These are phyloP conservation scores for Quercus tomentella DNA, from an alignment of 331 rosid genomes.

Conservation along the genomic window DNA sequence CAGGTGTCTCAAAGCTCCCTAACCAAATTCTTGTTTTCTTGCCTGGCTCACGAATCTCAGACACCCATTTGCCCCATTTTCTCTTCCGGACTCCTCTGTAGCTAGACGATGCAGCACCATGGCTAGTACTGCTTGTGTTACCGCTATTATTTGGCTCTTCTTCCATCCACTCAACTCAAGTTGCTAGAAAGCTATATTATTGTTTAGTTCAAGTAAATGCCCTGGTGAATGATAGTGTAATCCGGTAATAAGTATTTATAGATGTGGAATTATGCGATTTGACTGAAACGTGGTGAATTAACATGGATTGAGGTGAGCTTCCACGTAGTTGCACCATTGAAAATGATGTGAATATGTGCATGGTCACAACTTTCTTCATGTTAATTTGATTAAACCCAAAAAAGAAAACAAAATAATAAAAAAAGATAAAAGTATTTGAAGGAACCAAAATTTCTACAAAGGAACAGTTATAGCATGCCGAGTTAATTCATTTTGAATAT, in stretches of 20 bases:
- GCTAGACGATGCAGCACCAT: slow-evolving; percentile 48
- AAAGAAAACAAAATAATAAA: not conserved
- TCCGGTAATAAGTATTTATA: slow-evolving; percentile 45
- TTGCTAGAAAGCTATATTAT: not conserved
- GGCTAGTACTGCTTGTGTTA: not conserved
- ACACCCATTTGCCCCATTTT: slow-evolving; percentile 98
- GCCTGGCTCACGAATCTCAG: slow-evolving; percentile 93
- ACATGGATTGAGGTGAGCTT: slow-evolving; percentile 25
- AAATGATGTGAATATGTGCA: not conserved
- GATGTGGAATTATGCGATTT: slow-evolving; percentile 14
- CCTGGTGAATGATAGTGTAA: slow-evolving; percentile 13
- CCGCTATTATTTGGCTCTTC: slow-evolving; percentile 29
- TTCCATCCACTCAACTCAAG: slow-evolving; percentile 16
- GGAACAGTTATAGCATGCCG: slow-evolving; percentile 7
- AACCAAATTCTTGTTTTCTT: slow-evolving; percentile 83
- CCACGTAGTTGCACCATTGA: slow-evolving; percentile 44
- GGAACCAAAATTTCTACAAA: not conserved
- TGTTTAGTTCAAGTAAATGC: not conserved
- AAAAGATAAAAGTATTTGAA: not conserved
- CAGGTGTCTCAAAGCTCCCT: slow-evolving; percentile 79
- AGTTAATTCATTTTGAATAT: slow-evolving; percentile 3
- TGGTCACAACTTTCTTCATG: slow-evolving; percentile 8
- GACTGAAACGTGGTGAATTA: slow-evolving; percentile 28
- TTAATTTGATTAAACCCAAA: not conserved
- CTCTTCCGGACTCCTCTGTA: slow-evolving; percentile 85